Conservation (phyloP, 164 flowering plant species). For the Aristolochia californica region DNA sequence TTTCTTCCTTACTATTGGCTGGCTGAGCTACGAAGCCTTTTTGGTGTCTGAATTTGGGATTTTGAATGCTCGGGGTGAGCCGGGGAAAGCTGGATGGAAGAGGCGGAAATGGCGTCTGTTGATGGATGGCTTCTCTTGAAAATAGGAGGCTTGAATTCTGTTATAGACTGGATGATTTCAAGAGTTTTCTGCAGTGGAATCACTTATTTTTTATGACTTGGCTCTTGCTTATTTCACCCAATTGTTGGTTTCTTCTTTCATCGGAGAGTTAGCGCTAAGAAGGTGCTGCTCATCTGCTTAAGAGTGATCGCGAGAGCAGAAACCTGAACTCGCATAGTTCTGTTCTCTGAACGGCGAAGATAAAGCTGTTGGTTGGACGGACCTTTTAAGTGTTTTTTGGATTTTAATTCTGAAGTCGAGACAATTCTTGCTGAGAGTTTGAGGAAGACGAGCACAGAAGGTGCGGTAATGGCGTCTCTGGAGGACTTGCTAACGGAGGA, state of each 20-base stretch:
- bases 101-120: slow-evolving; percentile 1
- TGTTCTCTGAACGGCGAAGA: background rate
- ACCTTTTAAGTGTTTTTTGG: no score
- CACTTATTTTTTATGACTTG: background rate
- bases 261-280: background rate
- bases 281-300: background rate
- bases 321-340: background rate
- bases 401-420: no score
- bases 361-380: background rate
- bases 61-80: background rate
- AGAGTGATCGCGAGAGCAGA: no score
- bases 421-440: no score
- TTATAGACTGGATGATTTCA: no score
- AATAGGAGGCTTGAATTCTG: no score
- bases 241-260: no score
- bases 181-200: background rate
- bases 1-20: background rate
- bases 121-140: background rate
- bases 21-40: background rate
- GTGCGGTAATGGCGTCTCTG: slow-evolving; percentile 45
- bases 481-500: slow-evolving; percentile 61
- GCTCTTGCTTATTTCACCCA: background rate
- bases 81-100: background rate
- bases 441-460: background rate
- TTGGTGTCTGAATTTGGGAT: background rate